Conservation (phyloP, 2,329 filamentous ascomycete species). For the Colletotrichum lindemuthianum region DNA sequence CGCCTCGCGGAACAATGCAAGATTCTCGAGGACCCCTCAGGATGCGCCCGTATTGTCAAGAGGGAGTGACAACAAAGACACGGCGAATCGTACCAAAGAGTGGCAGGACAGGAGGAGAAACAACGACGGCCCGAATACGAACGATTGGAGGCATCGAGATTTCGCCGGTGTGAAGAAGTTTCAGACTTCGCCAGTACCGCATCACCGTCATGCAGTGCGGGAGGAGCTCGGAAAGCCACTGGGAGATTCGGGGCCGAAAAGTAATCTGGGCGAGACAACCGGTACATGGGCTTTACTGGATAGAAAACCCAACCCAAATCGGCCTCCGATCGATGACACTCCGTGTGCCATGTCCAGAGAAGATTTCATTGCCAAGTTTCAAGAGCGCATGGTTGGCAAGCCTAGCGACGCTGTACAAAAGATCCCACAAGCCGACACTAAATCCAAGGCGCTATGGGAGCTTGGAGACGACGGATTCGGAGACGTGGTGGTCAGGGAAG, state of each 20-base stretch:
- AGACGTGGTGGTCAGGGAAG: not conserved
- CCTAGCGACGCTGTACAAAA: not conserved
- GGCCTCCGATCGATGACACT: not conserved
- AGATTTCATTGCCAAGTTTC: slow-evolving; percentile 17
- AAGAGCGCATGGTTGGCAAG: slow-evolving; percentile 12
- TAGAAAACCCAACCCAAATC: slow-evolving; percentile 1
- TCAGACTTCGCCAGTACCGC: slow-evolving; percentile 20
- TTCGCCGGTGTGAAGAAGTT: slow-evolving; percentile 13
- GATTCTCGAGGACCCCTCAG: not conserved
- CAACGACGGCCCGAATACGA: not conserved
- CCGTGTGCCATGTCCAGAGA: slow-evolving; percentile 3
- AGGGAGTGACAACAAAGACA: too few species aligned
- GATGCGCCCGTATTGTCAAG: too few species aligned
- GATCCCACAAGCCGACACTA: not conserved
- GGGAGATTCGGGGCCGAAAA: too few species aligned
- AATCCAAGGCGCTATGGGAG: not conserved
- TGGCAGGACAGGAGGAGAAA: not conserved
- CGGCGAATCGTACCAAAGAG: not conserved
- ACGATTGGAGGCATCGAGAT: slow-evolving; percentile 27
- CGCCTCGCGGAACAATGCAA: too few species aligned
- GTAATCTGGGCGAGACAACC: not conserved
- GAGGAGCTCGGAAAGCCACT: not conserved
- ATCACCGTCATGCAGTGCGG: slow-evolving; percentile 10
- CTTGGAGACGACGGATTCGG: not conserved
- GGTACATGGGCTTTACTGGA: slow-evolving; percentile 18